Conservation (phyloP, 2,329 filamentous ascomycete species). For the Nakataea oryzae region DNA sequence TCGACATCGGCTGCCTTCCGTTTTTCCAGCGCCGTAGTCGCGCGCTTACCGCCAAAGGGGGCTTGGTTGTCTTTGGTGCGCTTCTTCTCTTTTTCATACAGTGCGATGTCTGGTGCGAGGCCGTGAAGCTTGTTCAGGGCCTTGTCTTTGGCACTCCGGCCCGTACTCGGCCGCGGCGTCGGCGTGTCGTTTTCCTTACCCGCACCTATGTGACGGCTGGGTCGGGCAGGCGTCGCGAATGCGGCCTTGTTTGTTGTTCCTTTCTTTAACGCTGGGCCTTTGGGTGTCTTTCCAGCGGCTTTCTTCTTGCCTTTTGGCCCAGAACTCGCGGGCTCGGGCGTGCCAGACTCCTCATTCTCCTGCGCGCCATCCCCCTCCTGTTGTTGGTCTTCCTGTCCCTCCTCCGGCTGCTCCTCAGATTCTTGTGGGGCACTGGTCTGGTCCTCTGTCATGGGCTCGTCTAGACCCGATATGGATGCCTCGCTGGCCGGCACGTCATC, state of each 20-base stretch:
- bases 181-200: conserved; percentile 83
- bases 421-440: not conserved
- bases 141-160: conserved; percentile 79
- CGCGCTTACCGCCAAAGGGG: conserved; percentile 53
- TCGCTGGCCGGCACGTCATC: conserved; percentile 21
- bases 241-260: conserved; percentile 8
- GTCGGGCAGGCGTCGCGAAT: conserved; percentile 27
- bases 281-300: conserved; percentile 10
- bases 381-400: conserved; percentile 22
- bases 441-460: not conserved
- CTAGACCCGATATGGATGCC: conserved; percentile 9
- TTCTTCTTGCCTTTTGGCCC: not conserved
- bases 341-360: conserved; percentile 8
- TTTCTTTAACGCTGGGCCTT: conserved; percentile 1
- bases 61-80: conserved; percentile 41
- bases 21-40: conserved; percentile 47
- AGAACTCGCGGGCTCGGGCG: conserved; percentile 1
- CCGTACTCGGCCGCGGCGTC: conserved; percentile 45
- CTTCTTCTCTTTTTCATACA: conserved; percentile 92
- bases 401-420: conserved; percentile 31
- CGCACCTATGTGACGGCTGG: conserved; percentile 34
- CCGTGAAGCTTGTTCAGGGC: conserved; percentile 68
- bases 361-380: conserved; percentile 6
- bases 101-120: conserved; percentile 71
- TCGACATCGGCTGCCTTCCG: conserved; percentile 24